Conservation (phyloP, 2,329 filamentous ascomycete species). For the Amphichorda felina region DNA sequence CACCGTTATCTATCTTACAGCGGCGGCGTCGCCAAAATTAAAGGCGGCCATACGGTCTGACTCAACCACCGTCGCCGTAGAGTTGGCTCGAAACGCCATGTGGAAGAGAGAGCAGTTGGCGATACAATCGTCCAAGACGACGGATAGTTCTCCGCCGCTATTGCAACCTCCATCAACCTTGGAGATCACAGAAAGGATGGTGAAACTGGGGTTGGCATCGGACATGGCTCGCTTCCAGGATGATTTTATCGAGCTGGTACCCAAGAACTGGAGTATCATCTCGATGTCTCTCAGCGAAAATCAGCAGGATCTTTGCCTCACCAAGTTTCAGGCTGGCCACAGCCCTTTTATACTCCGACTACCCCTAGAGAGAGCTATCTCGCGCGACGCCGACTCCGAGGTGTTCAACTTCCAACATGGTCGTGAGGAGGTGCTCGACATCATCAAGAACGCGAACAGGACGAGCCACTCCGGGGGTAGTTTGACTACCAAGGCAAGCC, state of each 20-base stretch:
- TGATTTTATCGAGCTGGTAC: conserved; percentile 78
- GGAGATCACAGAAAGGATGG: conserved; percentile 6
- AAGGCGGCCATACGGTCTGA: conserved; percentile 33
- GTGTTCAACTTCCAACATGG: conserved; percentile 77
- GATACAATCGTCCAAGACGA: conserved; percentile 21
- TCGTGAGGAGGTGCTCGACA: conserved; percentile 66
- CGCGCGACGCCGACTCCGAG: conserved; percentile 65
- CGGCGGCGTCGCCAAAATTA: conserved; percentile 35
- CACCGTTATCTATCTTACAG: conserved; percentile 53
- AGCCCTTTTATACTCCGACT: conserved; percentile 79
- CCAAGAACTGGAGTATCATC: conserved; percentile 70
- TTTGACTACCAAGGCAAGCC: conserved; percentile 61
- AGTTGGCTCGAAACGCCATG: conserved; percentile 58
- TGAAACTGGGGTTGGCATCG: conserved; percentile 26
- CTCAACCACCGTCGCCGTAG: conserved; percentile 42
- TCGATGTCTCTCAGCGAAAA: conserved; percentile 78
- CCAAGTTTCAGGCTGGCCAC: conserved; percentile 65
- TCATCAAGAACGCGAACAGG: conserved; percentile 71
- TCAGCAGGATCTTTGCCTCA: conserved; percentile 74
- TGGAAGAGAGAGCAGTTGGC: conserved; percentile 53
- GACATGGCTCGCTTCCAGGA: conserved; percentile 58
- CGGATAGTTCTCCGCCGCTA: neutral
- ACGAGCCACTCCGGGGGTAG: conserved; percentile 66
- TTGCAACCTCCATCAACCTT: neutral
- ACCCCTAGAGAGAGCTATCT: conserved; percentile 72